Evolutionary conservation across 768 basidiomycete genomes (phyloP).

Genomic region (Boletus eberwhitei): DNA sequence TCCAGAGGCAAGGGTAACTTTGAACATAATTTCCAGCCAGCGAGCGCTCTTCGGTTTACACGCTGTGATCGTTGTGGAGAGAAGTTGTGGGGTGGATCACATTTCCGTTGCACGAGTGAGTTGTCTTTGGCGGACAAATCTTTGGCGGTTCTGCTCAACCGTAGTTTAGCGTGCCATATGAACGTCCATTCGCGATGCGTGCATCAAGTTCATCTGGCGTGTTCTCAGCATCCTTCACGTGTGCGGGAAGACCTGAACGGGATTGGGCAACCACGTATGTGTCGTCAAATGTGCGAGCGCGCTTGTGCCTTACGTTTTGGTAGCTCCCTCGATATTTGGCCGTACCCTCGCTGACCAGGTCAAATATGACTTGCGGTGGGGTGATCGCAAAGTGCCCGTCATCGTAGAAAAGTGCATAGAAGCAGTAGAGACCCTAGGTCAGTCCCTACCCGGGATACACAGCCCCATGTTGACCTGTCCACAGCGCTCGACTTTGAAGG

Average conservation of each 20-base stretch:
- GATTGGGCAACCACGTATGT: slow-evolving; percentile 20
- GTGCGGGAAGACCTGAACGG: slow-evolving; percentile 31
- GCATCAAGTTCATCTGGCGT: slow-evolving; percentile 61
- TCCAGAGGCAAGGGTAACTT: slow-evolving; percentile 40
- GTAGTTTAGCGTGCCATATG: slow-evolving; percentile 65
- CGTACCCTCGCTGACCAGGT: slow-evolving; percentile 86
- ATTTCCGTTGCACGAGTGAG: slow-evolving; percentile 85
- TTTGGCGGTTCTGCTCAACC: slow-evolving; percentile 1
- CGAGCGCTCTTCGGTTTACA: slow-evolving; percentile 83
- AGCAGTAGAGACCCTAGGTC: slow-evolving; percentile 86
- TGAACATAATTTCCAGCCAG: slow-evolving; percentile 86
- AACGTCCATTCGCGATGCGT: slow-evolving; percentile 88
- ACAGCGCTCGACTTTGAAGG: slow-evolving; percentile 94
- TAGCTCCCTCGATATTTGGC: slow-evolving; percentile 91
- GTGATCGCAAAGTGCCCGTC: slow-evolving; percentile 68
- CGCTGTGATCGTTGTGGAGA: slow-evolving; percentile 95
- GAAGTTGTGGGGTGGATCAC: slow-evolving; percentile 99
- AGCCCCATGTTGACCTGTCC: not conserved
- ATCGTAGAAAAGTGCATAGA: slow-evolving; percentile 96
- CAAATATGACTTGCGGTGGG: slow-evolving; percentile 55
- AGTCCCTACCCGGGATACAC: slow-evolving; percentile 21
- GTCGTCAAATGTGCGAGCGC: slow-evolving; percentile 1
- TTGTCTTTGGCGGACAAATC: slow-evolving; percentile 4
- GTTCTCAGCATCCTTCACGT: slow-evolving; percentile 49
- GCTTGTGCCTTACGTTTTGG: slow-evolving; percentile 14